These are phyloP conservation scores for Chlorophyllum brunneum DNA, from an alignment of 768 basidiomycete species.

Conservation along the genomic window DNA sequence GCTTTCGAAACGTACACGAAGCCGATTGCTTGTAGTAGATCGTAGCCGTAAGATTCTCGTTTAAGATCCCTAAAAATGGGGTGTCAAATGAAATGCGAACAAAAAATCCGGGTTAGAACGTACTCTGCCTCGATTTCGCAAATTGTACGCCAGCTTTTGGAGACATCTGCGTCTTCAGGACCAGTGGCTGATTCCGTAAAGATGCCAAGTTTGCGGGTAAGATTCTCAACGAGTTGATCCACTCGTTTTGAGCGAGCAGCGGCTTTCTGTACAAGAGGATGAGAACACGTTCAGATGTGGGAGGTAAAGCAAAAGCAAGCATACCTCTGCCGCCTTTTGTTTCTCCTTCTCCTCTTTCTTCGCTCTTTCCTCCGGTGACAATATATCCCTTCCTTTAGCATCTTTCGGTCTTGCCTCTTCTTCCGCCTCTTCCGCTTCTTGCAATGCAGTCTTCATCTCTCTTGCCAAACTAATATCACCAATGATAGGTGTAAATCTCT, in stretches of 20 bases:
- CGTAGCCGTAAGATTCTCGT: conserved; percentile 83
- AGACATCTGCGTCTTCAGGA: conserved; percentile 64
- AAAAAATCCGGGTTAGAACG: conserved; percentile 25
- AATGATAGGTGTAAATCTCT: conserved; percentile 82
- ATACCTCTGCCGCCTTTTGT: conserved; percentile 62
- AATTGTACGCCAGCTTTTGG: conserved; percentile 71
- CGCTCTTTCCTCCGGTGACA: conserved; percentile 69
- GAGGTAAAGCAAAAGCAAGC: conserved; percentile 13
- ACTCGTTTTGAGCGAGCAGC: conserved; percentile 75
- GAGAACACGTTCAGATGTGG: conserved; percentile 12
- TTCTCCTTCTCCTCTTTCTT: conserved; percentile 70
- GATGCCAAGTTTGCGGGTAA: conserved; percentile 80
- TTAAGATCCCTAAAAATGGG: conserved; percentile 60
- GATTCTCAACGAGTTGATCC: conserved; percentile 68
- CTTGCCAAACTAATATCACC: conserved; percentile 83
- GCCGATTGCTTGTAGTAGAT: conserved; percentile 81
- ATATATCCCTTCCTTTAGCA: conserved; percentile 46
- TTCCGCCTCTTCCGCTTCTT: conserved; percentile 77
- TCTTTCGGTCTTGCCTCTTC: conserved; percentile 47
- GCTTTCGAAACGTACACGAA: conserved; percentile 82
- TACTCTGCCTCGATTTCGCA: conserved; percentile 81
- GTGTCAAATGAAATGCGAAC: conserved; percentile 8
- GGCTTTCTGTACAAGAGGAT: conserved; percentile 59
- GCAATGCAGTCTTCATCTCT: conserved; percentile 91
- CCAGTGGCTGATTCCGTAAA: conserved; percentile 82